Percentiles rank a stretch among this genome's conserved stretches.
phyloP scores from a whole-genome alignment of 208 protist genomes.

The Trypanosomatidae sp. region DNA sequence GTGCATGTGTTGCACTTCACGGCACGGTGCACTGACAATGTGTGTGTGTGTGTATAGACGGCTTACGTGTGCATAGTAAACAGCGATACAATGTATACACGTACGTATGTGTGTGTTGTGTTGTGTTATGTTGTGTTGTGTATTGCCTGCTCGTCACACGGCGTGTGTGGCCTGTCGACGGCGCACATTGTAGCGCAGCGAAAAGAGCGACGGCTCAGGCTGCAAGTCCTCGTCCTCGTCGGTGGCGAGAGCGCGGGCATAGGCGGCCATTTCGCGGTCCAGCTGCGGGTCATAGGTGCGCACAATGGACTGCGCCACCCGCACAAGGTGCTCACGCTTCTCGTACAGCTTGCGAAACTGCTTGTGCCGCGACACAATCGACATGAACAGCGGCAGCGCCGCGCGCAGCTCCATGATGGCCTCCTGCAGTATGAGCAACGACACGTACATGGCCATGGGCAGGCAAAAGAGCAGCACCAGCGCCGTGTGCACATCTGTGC shows the following conservation, averaged over 20 bases:
- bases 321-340: constrained; percentile 42
- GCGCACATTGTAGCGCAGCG: constrained; percentile 57
- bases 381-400: constrained; percentile 80
- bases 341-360: constrained; percentile 83
- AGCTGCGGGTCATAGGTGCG: constrained; percentile 55
- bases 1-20: too few relatives aligned
- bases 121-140: neutral
- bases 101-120: neutral
- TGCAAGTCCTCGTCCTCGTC: constrained; percentile 31
- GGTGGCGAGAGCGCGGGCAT: constrained; percentile 10
- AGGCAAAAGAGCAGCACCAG: constrained; percentile 54
- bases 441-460: constrained; percentile 88
- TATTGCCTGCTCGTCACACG: too few relatives aligned
- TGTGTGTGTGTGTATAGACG: too few relatives aligned
- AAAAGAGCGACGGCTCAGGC: constrained; percentile 78
- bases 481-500: constrained; percentile 46
- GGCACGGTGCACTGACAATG: too few relatives aligned
- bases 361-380: constrained; percentile 70
- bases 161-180: constrained; percentile 26
- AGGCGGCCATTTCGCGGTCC: constrained; percentile 56
- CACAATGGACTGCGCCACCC: constrained; percentile 41
- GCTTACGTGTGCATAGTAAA: too few relatives aligned
- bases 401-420: constrained; percentile 70
- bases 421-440: constrained; percentile 74
- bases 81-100: too few relatives aligned